Evolutionary conservation across 129 eudicot species (phyloP).

Genomic region (Escallonia herrerae): DNA sequence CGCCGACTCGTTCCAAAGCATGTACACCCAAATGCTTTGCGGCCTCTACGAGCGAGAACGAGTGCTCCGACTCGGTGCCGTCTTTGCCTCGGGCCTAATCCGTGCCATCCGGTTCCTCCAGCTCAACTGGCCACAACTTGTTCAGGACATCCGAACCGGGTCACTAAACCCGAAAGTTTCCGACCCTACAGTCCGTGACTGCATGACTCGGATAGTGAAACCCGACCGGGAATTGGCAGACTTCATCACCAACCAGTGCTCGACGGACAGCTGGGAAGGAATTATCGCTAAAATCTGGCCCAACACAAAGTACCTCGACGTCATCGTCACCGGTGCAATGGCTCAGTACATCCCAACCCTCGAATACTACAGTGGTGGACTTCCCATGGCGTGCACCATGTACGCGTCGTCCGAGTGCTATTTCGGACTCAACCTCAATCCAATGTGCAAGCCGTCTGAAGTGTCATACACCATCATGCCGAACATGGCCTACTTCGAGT

Average conservation of each 20-base stretch:
- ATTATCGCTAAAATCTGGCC: slow-evolving; percentile 86
- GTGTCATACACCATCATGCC: slow-evolving; percentile 98
- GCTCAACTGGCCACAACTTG: slow-evolving; percentile 67
- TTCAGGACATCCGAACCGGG: slow-evolving; percentile 73
- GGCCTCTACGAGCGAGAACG: slow-evolving; percentile 74
- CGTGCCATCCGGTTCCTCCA: slow-evolving; percentile 98
- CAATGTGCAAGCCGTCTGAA: slow-evolving; percentile 77
- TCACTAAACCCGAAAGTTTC: slow-evolving; percentile 42
- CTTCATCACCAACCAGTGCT: slow-evolving; percentile 47
- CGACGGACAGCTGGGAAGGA: slow-evolving; percentile 59
- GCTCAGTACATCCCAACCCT: slow-evolving; percentile 89
- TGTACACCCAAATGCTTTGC: slow-evolving; percentile 89
- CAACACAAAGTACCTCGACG: slow-evolving; percentile 76
- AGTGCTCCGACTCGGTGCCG: slow-evolving; percentile 91
- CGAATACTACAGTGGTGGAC: slow-evolving; percentile 74
- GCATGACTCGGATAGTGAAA: slow-evolving; percentile 43
- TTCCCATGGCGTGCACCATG: slow-evolving; percentile 89
- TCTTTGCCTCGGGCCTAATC: slow-evolving; percentile 90
- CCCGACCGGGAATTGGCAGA: slow-evolving; percentile 60
- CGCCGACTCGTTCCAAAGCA: slow-evolving; percentile 86
- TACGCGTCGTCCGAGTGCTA: slow-evolving; percentile 92
- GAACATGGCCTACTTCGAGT: slow-evolving; percentile 96
- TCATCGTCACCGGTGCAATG: slow-evolving; percentile 95
- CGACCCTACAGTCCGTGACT: slow-evolving; percentile 33
- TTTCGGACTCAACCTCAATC: slow-evolving; percentile 89